Evolutionary conservation across 129 eudicot species (phyloP).

Genomic region (Logfia minima): DNA sequence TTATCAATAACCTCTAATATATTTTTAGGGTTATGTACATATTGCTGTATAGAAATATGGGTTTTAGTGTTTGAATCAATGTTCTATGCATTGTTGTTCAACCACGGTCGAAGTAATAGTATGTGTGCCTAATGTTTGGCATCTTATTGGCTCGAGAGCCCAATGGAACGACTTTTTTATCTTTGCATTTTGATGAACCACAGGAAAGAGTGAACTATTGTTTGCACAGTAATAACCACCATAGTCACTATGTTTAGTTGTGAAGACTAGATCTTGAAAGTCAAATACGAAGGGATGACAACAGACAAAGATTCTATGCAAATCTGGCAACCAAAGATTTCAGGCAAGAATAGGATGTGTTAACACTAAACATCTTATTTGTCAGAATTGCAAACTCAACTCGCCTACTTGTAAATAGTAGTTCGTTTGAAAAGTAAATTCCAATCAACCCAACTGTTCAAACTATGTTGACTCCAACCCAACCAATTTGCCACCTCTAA

Average conservation of each 20-base stretch:
- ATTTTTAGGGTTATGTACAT: constrained; percentile 37
- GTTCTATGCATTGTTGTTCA: neutral
- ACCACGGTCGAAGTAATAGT: constrained; percentile 12
- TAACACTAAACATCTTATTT: no score
- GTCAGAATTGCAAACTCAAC: no score
- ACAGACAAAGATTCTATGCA: no score
- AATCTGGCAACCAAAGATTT: no score
- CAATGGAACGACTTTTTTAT: neutral
- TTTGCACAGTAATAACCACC: neutral
- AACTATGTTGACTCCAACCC: neutral
- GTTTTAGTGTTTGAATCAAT: constrained; percentile 1
- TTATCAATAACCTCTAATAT: constrained; percentile 24
- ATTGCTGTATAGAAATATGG: constrained; percentile 27
- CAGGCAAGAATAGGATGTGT: no score
- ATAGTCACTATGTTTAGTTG: no score
- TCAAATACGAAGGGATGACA: no score
- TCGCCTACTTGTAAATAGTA: no score
- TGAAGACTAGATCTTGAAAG: no score
- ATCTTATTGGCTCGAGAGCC: neutral
- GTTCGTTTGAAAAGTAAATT: no score
- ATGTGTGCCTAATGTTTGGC: neutral
- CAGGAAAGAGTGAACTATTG: neutral
- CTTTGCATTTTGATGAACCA: neutral
- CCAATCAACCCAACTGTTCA: neutral
- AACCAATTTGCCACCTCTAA: neutral